Evolutionary conservation across 2,329 filamentous ascomycete genomes (phyloP).

Genomic region (Hymenoscyphus infarciens): DNA sequence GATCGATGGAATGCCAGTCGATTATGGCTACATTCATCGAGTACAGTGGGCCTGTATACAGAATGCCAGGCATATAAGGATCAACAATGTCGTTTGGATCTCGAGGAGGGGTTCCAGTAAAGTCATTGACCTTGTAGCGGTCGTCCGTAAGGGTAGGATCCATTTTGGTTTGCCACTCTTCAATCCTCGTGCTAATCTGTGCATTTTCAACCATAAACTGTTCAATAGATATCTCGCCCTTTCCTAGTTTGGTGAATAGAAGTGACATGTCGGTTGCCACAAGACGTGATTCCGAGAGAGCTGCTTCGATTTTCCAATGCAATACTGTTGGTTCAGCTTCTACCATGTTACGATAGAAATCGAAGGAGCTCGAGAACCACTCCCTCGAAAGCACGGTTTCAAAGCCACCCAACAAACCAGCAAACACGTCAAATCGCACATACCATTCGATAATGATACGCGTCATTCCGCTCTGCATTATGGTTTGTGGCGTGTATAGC

Average conservation of each 20-base stretch:
- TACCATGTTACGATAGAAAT: constrained; percentile 59
- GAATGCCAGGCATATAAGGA: constrained; percentile 64
- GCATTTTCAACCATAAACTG: constrained; percentile 63
- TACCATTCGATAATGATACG: constrained; percentile 86
- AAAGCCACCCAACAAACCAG: constrained; percentile 77
- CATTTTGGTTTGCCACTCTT: constrained; percentile 52
- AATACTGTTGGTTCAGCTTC: constrained; percentile 59
- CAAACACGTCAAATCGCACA: constrained; percentile 79
- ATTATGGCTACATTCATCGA: constrained; percentile 69
- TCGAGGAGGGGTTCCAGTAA: constrained; percentile 50
- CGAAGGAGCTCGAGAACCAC: constrained; percentile 59
- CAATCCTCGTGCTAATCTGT: constrained; percentile 46
- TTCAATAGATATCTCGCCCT: constrained; percentile 59
- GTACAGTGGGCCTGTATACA: constrained; percentile 70
- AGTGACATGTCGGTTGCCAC: constrained; percentile 78
- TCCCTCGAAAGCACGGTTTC: constrained; percentile 69
- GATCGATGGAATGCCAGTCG: constrained; percentile 73
- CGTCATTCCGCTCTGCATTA: constrained; percentile 66
- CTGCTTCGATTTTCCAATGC: constrained; percentile 63
- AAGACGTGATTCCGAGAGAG: constrained; percentile 63
- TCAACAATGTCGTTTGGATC: constrained; percentile 67
- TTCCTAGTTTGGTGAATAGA: constrained; percentile 66
- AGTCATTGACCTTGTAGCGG: constrained; percentile 60
- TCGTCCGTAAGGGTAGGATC: constrained; percentile 60
- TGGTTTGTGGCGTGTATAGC: constrained; percentile 72